Percentiles rank a stretch among this genome's conserved stretches.
Conservation (phyloP, 208 protist species). For the Trypanosoma mega region DNA sequence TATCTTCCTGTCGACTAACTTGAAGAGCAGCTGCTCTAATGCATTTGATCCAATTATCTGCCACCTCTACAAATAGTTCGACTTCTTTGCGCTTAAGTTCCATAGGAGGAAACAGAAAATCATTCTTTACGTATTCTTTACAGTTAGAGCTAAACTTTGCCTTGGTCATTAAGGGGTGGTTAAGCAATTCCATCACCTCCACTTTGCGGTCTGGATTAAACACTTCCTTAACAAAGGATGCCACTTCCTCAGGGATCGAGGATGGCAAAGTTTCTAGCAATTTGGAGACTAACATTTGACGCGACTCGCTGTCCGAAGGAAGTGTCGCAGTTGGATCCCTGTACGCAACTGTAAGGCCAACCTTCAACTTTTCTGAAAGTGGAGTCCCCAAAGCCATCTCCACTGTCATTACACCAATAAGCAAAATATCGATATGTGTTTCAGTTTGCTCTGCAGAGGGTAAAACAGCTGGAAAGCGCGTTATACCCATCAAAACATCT, state of each 20-base stretch:
- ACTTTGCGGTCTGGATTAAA: constrained; percentile 7
- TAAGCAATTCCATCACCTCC: constrained; percentile 6
- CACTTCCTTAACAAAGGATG: constrained; percentile 2
- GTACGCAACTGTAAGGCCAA: constrained; percentile 3
- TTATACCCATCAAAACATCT: constrained; percentile 19
- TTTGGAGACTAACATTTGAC: constrained; percentile 4
- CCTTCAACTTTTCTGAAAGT: background rate
- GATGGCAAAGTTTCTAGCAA: constrained; percentile 10
- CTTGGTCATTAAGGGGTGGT: constrained; percentile 11
- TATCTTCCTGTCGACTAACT: background rate
- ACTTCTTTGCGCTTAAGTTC: constrained; percentile 17
- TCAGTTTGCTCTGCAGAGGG: constrained; percentile 9
- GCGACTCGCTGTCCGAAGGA: background rate
- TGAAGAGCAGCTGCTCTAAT: constrained; percentile 11
- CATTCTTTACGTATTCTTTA: background rate
- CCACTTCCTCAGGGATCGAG: constrained; percentile 8
- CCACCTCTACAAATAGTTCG: constrained; percentile 19
- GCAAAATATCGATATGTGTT: constrained; percentile 22
- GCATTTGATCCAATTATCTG: constrained; percentile 5
- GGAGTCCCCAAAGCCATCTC: constrained; percentile 27
- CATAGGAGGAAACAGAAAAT: background rate
- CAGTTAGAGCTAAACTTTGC: background rate
- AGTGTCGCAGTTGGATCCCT: constrained; percentile 12
- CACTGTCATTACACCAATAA: constrained; percentile 7
- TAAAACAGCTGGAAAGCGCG: constrained; percentile 12